Percentiles rank a stretch among this genome's conserved stretches.
Conservation (phyloP, 106 monocot species). For the Acanthochlamys bracteata region DNA sequence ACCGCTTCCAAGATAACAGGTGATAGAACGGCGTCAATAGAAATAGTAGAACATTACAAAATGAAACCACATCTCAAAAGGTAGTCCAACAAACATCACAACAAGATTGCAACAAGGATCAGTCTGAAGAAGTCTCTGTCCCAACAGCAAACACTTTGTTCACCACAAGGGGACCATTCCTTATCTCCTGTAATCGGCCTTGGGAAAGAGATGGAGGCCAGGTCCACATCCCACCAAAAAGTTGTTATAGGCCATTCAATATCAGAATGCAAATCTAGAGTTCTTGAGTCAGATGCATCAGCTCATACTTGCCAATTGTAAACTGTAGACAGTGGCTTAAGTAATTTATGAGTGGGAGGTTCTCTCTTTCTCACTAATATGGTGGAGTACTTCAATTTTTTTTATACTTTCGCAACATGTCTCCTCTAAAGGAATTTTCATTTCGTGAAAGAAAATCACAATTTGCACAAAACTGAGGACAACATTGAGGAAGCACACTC, state of each 20-base stretch:
- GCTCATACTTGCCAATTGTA: neutral
- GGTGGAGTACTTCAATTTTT: neutral
- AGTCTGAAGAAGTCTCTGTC: too few relatives aligned
- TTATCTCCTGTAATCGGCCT: constrained; percentile 2
- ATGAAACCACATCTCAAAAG: neutral
- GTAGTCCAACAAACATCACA: too few relatives aligned
- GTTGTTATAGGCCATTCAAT: neutral
- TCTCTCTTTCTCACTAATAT: neutral
- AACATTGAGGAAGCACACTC: neutral
- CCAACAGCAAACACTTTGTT: neutral
- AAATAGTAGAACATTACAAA: neutral
- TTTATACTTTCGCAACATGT: neutral
- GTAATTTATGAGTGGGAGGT: neutral
- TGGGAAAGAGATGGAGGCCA: neutral
- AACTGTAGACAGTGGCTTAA: neutral
- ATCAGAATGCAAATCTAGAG: neutral
- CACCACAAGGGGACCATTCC: neutral
- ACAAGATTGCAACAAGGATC: too few relatives aligned
- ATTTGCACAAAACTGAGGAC: neutral
- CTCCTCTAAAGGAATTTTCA: neutral
- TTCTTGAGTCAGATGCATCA: neutral
- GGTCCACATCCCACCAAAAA: neutral
- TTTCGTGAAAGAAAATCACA: neutral
- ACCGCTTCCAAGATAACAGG: neutral
- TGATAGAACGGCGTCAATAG: neutral